Evolutionary conservation across 768 basidiomycete genomes (phyloP), one percentile per base, ranked within the genome.

Genomic region (Lanmaoa pseudosensibilis): DNA sequence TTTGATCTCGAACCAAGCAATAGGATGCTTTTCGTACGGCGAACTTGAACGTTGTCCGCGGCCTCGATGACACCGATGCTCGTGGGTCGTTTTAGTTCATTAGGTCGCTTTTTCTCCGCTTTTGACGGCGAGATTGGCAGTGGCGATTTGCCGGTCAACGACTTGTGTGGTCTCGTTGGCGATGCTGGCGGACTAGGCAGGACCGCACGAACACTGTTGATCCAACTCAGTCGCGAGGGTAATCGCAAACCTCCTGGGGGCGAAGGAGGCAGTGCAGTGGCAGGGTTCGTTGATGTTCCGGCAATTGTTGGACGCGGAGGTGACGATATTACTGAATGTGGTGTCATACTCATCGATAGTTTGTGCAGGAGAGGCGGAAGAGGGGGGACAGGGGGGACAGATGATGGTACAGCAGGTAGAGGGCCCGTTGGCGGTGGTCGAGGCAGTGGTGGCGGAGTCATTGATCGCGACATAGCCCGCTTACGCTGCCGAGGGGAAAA

Each of bases 21-120:
- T 0, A 73, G 19, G 1, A 73, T 71, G 49, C 70, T 71, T 38
- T 71, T 71, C 30, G 71, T 71, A 18, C 67, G 61, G 27, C 65
- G 65, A n/a, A 65, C 64, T 11, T 64, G 60, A 1, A 45, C 48
- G 13, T 62, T 57, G 27, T 67, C 69, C 19, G 69, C 65, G 41
- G 69, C 71, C 39, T 71, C 71, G 11, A 73, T 62, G n/a, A 71
- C 62, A 3, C 71, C 61, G 41, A 71, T 59, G 49, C 71, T 73
- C 9, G 56, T 61, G 0, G 71, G 70, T 18, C 68, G 59, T 46
- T 61, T 66, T 1, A 64, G 58, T 41, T 51, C 58, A 5, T 27
- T 46, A 7, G 62, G 23, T 2, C 52, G 62, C 34, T 27, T 55
- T 21, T 46, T 52, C 40, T 55, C 56, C 37, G 41, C 30, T 12